Evolutionary conservation across 495 filamentous ascomycete species (phyloP).

Genomic region (Glarea lozoyensis): DNA sequence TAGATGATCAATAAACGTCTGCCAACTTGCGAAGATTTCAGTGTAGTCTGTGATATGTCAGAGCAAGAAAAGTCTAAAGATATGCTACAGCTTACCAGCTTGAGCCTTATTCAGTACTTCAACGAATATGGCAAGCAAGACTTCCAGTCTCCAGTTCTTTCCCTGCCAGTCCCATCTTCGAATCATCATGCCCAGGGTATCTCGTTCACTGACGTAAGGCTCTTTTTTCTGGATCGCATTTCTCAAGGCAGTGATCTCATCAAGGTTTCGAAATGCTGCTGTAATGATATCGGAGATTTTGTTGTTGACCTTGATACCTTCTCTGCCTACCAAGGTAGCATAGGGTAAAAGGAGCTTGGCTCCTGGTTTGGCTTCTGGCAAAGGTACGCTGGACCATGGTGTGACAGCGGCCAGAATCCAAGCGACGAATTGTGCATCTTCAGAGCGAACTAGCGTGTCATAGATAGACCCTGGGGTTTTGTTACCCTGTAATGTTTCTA

Average conservation of each 20-base stretch:
- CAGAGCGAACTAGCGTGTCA: constrained; percentile 44
- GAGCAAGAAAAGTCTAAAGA: not conserved
- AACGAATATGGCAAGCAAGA: constrained; percentile 59
- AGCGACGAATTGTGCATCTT: constrained; percentile 54
- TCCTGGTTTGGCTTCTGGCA: constrained; percentile 27
- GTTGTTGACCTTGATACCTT: constrained; percentile 73
- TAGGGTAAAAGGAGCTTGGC: constrained; percentile 39
- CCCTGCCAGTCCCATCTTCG: constrained; percentile 57
- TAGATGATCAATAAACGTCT: constrained; percentile 45
- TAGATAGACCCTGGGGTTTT: constrained; percentile 40
- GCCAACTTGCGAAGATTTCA: constrained; percentile 38
- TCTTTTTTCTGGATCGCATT: constrained; percentile 32
- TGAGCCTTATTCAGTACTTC: constrained; percentile 43
- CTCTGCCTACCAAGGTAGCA: constrained; percentile 51
- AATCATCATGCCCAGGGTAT: constrained; percentile 63
- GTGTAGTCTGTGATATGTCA: constrained; percentile 15
- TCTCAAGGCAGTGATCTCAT: constrained; percentile 53
- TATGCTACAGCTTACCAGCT: not conserved
- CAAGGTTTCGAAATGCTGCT: constrained; percentile 48
- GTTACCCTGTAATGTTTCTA: constrained; percentile 35
- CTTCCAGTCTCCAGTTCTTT: constrained; percentile 65
- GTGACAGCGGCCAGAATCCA: constrained; percentile 70
- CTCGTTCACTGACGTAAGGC: constrained; percentile 26
- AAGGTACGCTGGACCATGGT: constrained; percentile 60
- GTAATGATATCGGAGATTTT: constrained; percentile 59